Evolutionary conservation across 1,284 basidiomycete genomes (phyloP).

Genomic region (Anthracocystis walkeri): DNA sequence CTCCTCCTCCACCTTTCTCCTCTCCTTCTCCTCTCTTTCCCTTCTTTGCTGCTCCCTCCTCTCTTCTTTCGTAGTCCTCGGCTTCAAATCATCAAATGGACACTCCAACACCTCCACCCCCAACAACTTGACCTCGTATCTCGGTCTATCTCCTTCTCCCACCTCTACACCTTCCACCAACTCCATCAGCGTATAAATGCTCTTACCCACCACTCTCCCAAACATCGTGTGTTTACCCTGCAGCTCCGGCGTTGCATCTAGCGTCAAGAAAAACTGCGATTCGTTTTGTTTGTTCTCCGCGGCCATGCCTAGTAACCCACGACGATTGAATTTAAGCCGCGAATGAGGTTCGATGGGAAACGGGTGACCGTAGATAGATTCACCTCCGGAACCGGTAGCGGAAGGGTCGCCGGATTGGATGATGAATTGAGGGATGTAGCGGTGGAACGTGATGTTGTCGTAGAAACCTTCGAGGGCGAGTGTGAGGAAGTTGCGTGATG

Average conservation of each 20-base stretch:
- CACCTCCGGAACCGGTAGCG: constrained; percentile 86
- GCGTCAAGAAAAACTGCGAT: constrained; percentile 70
- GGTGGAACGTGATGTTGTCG: constrained; percentile 92
- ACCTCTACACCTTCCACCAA: constrained; percentile 86
- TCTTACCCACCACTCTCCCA: constrained; percentile 58
- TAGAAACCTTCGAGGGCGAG: constrained; percentile 96
- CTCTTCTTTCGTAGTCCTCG: constrained; percentile 94
- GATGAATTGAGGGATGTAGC: constrained; percentile 87
- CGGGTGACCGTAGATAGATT: constrained; percentile 74
- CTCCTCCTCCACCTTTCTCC: constrained; percentile 81
- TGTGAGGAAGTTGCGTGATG: constrained; percentile 91
- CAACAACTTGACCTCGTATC: constrained; percentile 91
- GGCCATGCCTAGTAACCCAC: constrained; percentile 93
- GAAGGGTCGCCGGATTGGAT: constrained; percentile 96
- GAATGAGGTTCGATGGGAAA: constrained; percentile 96
- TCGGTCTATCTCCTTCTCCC: constrained; percentile 79
- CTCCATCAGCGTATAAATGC: constrained; percentile 70
- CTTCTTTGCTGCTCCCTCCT: constrained; percentile 81
- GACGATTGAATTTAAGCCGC: constrained; percentile 81
- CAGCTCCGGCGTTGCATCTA: constrained; percentile 66
- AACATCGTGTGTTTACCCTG: constrained; percentile 66
- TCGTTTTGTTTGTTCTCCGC: constrained; percentile 70
- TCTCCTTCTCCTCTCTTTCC: constrained; percentile 72
- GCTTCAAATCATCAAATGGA: constrained; percentile 92
- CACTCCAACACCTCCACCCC: constrained; percentile 86